phyloP scores from a whole-genome alignment of 2,329 filamentous ascomycete species.

The Beauveria brongniartii region DNA sequence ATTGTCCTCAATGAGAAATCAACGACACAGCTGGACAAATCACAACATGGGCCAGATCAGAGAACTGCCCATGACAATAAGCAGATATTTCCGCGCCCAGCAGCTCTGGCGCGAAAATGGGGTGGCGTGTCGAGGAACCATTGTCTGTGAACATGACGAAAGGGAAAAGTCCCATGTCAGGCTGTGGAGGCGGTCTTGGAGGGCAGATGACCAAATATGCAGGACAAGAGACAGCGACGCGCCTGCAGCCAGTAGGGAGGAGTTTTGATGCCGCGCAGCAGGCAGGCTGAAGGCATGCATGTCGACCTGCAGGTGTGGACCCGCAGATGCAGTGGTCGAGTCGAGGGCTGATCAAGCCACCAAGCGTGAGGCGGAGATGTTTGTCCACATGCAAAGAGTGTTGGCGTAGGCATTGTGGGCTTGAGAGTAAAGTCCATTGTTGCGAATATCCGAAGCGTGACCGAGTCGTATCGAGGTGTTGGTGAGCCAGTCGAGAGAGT shows the following conservation, averaged over 20 bases:
- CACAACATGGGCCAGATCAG: not conserved
- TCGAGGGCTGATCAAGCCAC: constrained; percentile 10
- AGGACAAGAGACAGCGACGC: constrained; percentile 1
- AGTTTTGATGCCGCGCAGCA: constrained; percentile 6
- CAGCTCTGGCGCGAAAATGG: not conserved
- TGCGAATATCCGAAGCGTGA: not conserved
- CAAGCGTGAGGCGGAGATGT: not conserved
- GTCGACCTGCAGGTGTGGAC: constrained; percentile 3
- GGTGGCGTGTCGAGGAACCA: not conserved
- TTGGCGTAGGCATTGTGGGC: not conserved
- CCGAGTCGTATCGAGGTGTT: not conserved
- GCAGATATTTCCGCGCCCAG: not conserved
- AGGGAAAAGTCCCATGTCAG: not conserved
- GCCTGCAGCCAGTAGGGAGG: not conserved
- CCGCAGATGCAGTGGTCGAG: constrained; percentile 6
- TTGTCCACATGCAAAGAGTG: not conserved
- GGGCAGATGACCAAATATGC: constrained; percentile 12
- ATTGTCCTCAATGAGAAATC: not conserved
- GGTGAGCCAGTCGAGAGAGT: not conserved
- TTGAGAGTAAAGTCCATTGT: not conserved
- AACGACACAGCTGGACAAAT: not conserved
- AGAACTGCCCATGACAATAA: not conserved
- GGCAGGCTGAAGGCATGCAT: constrained; percentile 8
- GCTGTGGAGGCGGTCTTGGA: not conserved
- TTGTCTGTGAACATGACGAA: not conserved